These are phyloP conservation scores for Solanum sitiens DNA, from an alignment of 257 asterid species.

Conservation along the genomic window DNA sequence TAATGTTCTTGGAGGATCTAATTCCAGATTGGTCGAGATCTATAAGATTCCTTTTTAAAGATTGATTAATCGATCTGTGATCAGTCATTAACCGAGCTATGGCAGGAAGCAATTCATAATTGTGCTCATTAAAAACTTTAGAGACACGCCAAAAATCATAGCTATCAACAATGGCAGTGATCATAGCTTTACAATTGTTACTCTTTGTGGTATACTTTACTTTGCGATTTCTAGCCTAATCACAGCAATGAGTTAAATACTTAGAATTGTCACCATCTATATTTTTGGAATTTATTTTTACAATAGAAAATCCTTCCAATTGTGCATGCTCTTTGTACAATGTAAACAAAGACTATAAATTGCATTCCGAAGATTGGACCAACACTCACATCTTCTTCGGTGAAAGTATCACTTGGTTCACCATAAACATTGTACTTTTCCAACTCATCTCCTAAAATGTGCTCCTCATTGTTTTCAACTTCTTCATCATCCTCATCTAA, in stretches of 20 bases:
- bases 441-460: too few species aligned
- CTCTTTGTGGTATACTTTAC: not conserved
- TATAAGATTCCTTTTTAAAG: not conserved
- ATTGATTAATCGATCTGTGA: not conserved
- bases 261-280: not conserved
- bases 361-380: too few species aligned
- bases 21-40: not conserved
- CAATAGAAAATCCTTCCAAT: not conserved
- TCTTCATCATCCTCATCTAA: too few species aligned
- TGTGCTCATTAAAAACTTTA: not conserved
- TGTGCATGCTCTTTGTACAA: too few species aligned
- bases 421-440: too few species aligned
- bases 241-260: not conserved
- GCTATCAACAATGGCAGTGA: not conserved
- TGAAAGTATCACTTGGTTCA: too few species aligned
- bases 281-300: not conserved
- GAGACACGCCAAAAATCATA: not conserved
- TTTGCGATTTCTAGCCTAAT: not conserved
- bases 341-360: too few species aligned
- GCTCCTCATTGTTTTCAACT: too few species aligned
- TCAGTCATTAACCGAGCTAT: not conserved
- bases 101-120: not conserved
- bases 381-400: too few species aligned
- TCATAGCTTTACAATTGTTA: not conserved
- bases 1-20: not conserved